phyloP scores from a whole-genome alignment of 768 basidiomycete species.

The Lyophyllum shimeji region DNA sequence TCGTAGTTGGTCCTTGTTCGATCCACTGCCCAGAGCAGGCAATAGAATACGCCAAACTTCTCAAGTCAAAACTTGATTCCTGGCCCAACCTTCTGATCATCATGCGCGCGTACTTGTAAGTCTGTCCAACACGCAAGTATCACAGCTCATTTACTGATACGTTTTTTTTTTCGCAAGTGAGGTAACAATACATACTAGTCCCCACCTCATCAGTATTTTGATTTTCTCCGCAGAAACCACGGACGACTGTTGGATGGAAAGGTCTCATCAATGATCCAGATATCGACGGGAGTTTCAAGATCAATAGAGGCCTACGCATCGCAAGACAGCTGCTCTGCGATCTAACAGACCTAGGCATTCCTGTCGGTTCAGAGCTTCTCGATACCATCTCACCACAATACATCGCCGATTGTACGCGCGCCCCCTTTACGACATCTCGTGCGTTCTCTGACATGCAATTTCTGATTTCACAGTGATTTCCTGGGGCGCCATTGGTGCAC shows the following conservation, averaged over 20 bases:
- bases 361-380: constrained; percentile 92
- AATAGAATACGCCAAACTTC: constrained; percentile 73
- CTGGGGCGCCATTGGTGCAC: constrained; percentile 96
- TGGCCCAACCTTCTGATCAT: constrained; percentile 84
- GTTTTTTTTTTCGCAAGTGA: constrained; percentile 28
- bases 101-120: constrained; percentile 97
- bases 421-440: background rate
- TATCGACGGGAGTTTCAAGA: constrained; percentile 91
- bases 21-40: constrained; percentile 91
- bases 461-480: constrained; percentile 52
- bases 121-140: constrained; percentile 18
- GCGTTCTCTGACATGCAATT: constrained; percentile 6
- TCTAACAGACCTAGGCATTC: constrained; percentile 85
- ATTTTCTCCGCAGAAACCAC: constrained; percentile 68
- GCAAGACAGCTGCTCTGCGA: constrained; percentile 90
- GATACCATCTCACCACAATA: constrained; percentile 81
- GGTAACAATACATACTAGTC: constrained; percentile 15
- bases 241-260: constrained; percentile 98
- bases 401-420: constrained; percentile 65
- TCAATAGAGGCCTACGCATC: constrained; percentile 93
- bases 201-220: constrained; percentile 9
- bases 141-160: constrained; percentile 2
- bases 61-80: constrained; percentile 62
- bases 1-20: constrained; percentile 94
- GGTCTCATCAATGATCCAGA: constrained; percentile 94